Conservation (phyloP, 108 stramenopile species). For the Skeletonema marinoi region DNA sequence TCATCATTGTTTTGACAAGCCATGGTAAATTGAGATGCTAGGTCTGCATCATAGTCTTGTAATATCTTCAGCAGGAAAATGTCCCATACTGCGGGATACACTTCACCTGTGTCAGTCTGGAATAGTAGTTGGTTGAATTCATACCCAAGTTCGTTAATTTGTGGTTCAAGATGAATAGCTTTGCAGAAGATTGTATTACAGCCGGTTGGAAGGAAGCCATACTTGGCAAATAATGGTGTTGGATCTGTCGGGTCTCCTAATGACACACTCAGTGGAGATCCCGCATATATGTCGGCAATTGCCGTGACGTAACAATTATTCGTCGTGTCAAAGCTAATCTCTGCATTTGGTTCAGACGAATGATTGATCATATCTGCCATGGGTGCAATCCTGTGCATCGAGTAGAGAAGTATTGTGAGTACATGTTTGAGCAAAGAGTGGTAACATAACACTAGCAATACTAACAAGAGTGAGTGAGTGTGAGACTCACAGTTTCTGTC, state of each 20-base stretch:
- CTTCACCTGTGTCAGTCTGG: constrained; percentile 23
- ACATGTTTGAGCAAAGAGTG: not conserved
- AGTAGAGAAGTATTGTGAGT: constrained; percentile 21
- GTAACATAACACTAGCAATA: no score
- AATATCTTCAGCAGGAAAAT: constrained; percentile 38
- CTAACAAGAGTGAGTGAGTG: not conserved
- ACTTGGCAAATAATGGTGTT: constrained; percentile 46
- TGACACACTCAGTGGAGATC: constrained; percentile 35
- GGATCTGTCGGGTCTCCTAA: constrained; percentile 49
- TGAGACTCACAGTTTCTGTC: constrained; percentile 5
- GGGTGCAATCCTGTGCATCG: constrained; percentile 23
- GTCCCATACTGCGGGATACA: constrained; percentile 40
- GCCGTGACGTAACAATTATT: constrained; percentile 45
- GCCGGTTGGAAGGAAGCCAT: constrained; percentile 48
- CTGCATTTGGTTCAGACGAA: constrained; percentile 39
- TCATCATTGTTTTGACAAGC: constrained; percentile 28
- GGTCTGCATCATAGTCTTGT: constrained; percentile 30
- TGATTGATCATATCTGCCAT: constrained; percentile 51
- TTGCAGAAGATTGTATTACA: constrained; percentile 51
- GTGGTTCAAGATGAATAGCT: constrained; percentile 47
- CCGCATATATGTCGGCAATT: constrained; percentile 35
- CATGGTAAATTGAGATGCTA: constrained; percentile 22
- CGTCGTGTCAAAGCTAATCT: constrained; percentile 39
- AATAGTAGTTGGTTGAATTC: constrained; percentile 21
- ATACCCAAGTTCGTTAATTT: constrained; percentile 41